Conservation (phyloP, 148 eudicot species). For the Rhododendron ovatum region DNA sequence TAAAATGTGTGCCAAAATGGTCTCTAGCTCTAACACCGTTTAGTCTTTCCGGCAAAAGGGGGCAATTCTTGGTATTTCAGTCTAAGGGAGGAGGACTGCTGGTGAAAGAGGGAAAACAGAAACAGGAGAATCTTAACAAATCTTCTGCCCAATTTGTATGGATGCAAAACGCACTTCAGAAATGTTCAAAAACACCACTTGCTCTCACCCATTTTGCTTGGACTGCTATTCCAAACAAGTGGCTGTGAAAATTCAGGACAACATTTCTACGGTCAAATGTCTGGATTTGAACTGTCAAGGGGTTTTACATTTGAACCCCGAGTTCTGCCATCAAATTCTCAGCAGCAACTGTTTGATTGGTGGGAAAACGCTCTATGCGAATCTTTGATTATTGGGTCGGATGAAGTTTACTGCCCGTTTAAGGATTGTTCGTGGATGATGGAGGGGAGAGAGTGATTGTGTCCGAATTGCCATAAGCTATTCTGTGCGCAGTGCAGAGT, state of each 20-base stretch:
- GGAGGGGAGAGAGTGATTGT: constrained; percentile 5
- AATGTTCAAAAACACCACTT: constrained; percentile 10
- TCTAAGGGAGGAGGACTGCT: too few relatives aligned
- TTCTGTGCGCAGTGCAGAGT: constrained; percentile 34
- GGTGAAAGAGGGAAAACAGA: too few relatives aligned
- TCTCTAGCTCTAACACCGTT: too few relatives aligned
- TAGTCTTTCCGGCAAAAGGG: too few relatives aligned
- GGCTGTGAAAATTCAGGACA: constrained; percentile 12
- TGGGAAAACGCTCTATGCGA: constrained; percentile 22
- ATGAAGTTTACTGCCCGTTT: constrained; percentile 30
- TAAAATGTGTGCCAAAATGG: too few relatives aligned
- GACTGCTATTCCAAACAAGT: constrained; percentile 27
- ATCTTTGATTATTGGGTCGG: constrained; percentile 6
- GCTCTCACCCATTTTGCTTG: constrained; percentile 27
- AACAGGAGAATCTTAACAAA: too few relatives aligned
- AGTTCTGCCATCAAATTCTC: constrained; percentile 7
- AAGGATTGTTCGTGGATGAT: constrained; percentile 31
- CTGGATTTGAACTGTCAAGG: constrained; percentile 20
- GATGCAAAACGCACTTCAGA: constrained; percentile 19
- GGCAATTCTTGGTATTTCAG: too few relatives aligned
- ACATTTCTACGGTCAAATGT: constrained; percentile 14
- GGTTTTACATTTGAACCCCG: background rate
- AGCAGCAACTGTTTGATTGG: constrained; percentile 14
- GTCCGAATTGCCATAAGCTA: constrained; percentile 22
- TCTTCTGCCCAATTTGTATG: constrained; percentile 2